These are phyloP conservation scores for Penicillium chermesinum DNA, from an alignment of 495 filamentous ascomycete species.

Conservation along the genomic window DNA sequence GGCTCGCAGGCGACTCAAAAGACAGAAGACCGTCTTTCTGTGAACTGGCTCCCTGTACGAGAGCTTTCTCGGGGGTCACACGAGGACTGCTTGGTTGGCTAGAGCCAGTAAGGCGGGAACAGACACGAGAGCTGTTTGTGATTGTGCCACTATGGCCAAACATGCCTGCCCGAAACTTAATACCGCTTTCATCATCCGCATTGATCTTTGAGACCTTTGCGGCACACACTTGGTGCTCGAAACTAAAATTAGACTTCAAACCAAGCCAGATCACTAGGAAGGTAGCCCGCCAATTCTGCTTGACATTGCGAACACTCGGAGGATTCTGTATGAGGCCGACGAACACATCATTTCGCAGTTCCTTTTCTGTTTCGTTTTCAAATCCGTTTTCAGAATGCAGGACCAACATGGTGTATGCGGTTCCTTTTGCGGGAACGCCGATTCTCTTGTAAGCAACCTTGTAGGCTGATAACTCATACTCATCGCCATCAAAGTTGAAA, in stretches of 20 bases:
- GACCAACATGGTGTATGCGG: neutral
- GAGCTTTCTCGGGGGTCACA: too few species aligned
- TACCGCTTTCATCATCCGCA: neutral
- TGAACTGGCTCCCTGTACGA: too few species aligned
- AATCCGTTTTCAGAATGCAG: neutral
- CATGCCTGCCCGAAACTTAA: too few species aligned
- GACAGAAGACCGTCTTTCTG: too few species aligned
- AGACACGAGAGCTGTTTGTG: too few species aligned
- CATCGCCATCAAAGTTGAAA: slow-evolving; percentile 14
- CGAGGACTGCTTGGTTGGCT: too few species aligned
- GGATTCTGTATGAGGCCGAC: neutral
- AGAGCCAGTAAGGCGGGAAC: too few species aligned
- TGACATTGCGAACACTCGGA: too few species aligned
- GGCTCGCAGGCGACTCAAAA: too few species aligned
- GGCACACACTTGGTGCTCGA: neutral
- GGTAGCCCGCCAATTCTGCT: neutral
- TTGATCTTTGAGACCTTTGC: neutral
- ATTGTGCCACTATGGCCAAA: too few species aligned
- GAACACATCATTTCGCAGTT: neutral
- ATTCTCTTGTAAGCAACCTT: neutral
- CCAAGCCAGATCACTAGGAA: neutral
- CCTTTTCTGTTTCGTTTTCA: too few species aligned
- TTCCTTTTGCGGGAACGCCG: neutral
- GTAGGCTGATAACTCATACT: slow-evolving; percentile 8
- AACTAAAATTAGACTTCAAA: neutral